Evolutionary conservation across 345 rosid species (phyloP).

Genomic region (Salix exigua): DNA sequence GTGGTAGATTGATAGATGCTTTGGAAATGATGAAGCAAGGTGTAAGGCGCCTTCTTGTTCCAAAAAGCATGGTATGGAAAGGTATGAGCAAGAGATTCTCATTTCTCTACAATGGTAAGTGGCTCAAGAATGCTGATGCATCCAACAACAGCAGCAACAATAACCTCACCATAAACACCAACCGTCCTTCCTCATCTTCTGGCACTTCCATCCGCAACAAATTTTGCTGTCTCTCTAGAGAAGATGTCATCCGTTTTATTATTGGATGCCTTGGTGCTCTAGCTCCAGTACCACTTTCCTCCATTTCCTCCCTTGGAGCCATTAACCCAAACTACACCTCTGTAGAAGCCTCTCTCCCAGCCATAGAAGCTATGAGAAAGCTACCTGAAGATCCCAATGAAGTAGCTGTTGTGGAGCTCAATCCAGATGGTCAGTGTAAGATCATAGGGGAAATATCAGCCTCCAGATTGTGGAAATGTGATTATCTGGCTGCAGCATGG

Average conservation of each 20-base stretch:
- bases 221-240: constrained; percentile 94
- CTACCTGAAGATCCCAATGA: constrained; percentile 72
- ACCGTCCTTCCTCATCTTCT: constrained; percentile 61
- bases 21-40: constrained; percentile 99
- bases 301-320: constrained; percentile 68
- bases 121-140: constrained; percentile 77
- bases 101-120: constrained; percentile 68
- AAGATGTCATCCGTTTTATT: constrained; percentile 85
- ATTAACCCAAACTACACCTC: constrained; percentile 55
- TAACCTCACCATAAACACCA: constrained; percentile 37
- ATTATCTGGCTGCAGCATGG: constrained; percentile 91
- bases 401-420: constrained; percentile 64
- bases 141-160: constrained; percentile 55
- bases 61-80: constrained; percentile 71
- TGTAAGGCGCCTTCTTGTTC: constrained; percentile 81
- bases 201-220: constrained; percentile 48
- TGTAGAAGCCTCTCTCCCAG: constrained; percentile 70
- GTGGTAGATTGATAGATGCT: constrained; percentile 78
- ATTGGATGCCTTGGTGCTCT: constrained; percentile 97
- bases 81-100: constrained; percentile 98
- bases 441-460: constrained; percentile 95
- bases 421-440: constrained; percentile 50
- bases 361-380: constrained; percentile 51
- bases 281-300: constrained; percentile 88
- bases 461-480: constrained; percentile 91